Conservation (phyloP, 306 rosid species). For the Mimosa pudica region DNA sequence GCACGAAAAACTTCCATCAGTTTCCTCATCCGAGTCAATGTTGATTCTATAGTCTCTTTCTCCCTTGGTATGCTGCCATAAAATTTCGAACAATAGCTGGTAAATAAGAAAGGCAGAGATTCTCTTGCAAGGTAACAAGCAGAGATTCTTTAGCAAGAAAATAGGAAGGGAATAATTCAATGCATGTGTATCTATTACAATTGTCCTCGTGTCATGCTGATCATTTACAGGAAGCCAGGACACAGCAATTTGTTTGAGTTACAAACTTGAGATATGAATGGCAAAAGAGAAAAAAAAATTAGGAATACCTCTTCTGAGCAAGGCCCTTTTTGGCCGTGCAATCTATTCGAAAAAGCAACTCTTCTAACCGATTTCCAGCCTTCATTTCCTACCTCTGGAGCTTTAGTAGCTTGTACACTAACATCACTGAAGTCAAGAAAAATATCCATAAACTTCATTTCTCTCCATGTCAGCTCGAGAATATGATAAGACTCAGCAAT, state of each 20-base stretch:
- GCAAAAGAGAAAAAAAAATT: constrained; percentile 8
- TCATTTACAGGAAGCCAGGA: constrained; percentile 19
- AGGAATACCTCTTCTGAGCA: constrained; percentile 48
- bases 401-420: constrained; percentile 41
- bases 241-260: constrained; percentile 10
- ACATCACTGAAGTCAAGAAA: constrained; percentile 53
- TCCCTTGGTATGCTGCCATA: constrained; percentile 49
- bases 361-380: constrained; percentile 76
- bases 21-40: constrained; percentile 90
- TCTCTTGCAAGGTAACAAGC: constrained; percentile 24
- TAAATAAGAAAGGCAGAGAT: constrained; percentile 21
- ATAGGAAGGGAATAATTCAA: constrained; percentile 20
- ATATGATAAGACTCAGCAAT: too few relatives aligned
- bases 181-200: constrained; percentile 31
- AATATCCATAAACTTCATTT: constrained; percentile 23
- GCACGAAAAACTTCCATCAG: constrained; percentile 67
- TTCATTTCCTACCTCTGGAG: constrained; percentile 55
- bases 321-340: constrained; percentile 42
- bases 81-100: constrained; percentile 19
- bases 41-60: constrained; percentile 60
- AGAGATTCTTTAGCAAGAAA: constrained; percentile 21
- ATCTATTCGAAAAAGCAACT: constrained; percentile 40
- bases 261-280: constrained; percentile 25
- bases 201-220: constrained; percentile 1
- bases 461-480: constrained; percentile 7